Evolutionary conservation across 352 stramenopile species (phyloP).

Genomic region (Albugo laibachii): DNA sequence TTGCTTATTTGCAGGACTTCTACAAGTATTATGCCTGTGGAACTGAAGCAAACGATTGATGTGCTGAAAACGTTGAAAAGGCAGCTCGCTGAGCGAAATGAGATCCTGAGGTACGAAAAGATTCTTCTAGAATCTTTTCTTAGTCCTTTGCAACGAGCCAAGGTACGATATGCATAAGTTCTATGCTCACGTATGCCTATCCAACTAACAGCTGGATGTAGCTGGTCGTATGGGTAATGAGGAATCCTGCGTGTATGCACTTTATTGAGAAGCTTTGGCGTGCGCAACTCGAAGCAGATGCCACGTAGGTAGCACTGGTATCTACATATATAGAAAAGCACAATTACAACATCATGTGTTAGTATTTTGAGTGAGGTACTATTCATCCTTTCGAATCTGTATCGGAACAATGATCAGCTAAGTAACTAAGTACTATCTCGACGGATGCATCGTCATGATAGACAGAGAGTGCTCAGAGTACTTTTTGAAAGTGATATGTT

Average conservation of each 20-base stretch:
- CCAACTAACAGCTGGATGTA: constrained; percentile 4
- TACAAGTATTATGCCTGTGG: constrained; percentile 71
- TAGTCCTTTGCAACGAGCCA: constrained; percentile 82
- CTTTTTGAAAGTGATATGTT: no score
- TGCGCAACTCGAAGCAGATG: no score
- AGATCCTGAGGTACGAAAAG: constrained; percentile 86
- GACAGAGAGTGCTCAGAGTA: no score
- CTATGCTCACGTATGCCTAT: no score
- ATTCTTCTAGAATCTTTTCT: constrained; percentile 85
- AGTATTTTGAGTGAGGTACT: no score
- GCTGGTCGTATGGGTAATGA: constrained; percentile 91
- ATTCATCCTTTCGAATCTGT: no score
- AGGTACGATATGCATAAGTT: constrained; percentile 16
- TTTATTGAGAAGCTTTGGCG: constrained; percentile 93
- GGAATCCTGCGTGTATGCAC: constrained; percentile 90
- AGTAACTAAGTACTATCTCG: no score
- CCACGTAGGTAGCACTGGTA: no score
- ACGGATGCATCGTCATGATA: no score
- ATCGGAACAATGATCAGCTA: no score
- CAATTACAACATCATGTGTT: no score
- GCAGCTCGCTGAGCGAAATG: constrained; percentile 79
- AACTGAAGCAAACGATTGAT: constrained; percentile 68
- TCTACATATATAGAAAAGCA: no score
- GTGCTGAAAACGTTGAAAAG: constrained; percentile 78
- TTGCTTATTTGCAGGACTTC: constrained; percentile 11